A percentile compares a stretch with the other conserved stretches of the same genome.
Conservation (phyloP, 495 filamentous ascomycete genomes). For the Lasiosphaeris hirsuta region DNA sequence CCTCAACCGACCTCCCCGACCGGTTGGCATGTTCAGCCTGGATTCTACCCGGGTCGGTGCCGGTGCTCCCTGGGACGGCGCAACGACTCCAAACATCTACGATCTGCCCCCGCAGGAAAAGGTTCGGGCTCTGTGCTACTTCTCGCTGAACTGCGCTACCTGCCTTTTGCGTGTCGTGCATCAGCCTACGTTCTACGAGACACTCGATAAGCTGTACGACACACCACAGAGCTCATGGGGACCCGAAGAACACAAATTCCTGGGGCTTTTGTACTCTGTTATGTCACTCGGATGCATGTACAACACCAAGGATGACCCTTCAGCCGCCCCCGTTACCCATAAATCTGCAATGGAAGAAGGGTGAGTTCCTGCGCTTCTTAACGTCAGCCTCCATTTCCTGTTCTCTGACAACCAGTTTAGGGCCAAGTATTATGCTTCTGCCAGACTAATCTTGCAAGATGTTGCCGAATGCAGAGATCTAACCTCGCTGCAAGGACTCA, state of each 20-base stretch:
- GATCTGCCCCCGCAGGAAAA: constrained; percentile 69
- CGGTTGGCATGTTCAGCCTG: constrained; percentile 43
- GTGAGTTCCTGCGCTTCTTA: constrained; percentile 39
- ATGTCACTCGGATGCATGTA: constrained; percentile 89
- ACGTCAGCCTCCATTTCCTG: constrained; percentile 7
- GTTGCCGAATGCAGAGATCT: constrained; percentile 90
- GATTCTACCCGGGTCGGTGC: constrained; percentile 69
- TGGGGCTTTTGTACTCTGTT: constrained; percentile 79
- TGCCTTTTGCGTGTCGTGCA: constrained; percentile 85
- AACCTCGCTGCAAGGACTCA: constrained; percentile 74
- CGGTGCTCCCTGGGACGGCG: constrained; percentile 54
- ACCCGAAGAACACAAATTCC: constrained; percentile 72
- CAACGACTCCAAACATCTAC: constrained; percentile 55
- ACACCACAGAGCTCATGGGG: constrained; percentile 63
- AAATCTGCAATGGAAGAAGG: constrained; percentile 76
- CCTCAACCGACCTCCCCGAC: constrained; percentile 40
- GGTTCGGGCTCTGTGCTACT: constrained; percentile 67
- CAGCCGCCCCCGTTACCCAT: constrained; percentile 44
- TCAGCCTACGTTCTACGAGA: constrained; percentile 75
- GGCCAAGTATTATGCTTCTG: constrained; percentile 78
- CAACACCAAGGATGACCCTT: constrained; percentile 43
- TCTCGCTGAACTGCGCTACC: constrained; percentile 79
- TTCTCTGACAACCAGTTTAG: constrained; percentile 41
- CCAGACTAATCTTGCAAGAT: constrained; percentile 72
- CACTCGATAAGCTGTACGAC: constrained; percentile 77